Evolutionary conservation across 169 alveolate species (phyloP), one percentile per base, ranked within the genome.

Genomic region (Cystoisospora suis): DNA sequence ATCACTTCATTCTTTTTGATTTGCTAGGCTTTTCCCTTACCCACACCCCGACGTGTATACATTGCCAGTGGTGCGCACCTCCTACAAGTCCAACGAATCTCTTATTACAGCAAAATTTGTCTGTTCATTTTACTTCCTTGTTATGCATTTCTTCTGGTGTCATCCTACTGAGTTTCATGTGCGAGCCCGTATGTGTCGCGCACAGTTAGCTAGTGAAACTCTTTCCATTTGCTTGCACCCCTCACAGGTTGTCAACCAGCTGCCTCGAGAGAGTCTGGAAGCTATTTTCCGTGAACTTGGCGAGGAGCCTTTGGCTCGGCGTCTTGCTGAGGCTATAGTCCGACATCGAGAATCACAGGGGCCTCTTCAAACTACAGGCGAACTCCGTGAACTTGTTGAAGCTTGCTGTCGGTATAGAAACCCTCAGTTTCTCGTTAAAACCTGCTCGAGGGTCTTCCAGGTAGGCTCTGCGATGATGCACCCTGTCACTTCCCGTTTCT

Each of bases 391-490:
- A 1, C 34, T 86, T 87, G 59, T 86, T 12, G 91, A 86, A 61
- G 85, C 45, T 46, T 86, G 80, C 83, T 86, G 91, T 44, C 45
- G 81, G 17, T 65, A 47, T 61, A 44, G 75, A 20, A 61, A 49
- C 46, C 83, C 83, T 3, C 20, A 65, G 91, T 49, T 36, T 23
- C 9, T 46, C 27, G 27, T 29, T 32, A 86, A 69, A 42, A 86
- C 91, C 3, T 86, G 91, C 91, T 86, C 91, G 46, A 49, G 91
- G 42, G 83, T 86, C 20, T 86, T 86, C 34, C 91, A 86, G 91
- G 91, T 86, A 4, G 23, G 79, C 42, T 5, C n/a, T n/a, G n/a
- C n/a, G n/a, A n/a, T n/a, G n/a, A n/a, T n/a, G n/a, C n/a, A n/a
- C n/a, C n/a, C n/a, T 53, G 23, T 53, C 65, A 15, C 12, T 53